phyloP scores from a whole-genome alignment of 2,329 filamentous ascomycete species.

The Calonectria naviculata region DNA sequence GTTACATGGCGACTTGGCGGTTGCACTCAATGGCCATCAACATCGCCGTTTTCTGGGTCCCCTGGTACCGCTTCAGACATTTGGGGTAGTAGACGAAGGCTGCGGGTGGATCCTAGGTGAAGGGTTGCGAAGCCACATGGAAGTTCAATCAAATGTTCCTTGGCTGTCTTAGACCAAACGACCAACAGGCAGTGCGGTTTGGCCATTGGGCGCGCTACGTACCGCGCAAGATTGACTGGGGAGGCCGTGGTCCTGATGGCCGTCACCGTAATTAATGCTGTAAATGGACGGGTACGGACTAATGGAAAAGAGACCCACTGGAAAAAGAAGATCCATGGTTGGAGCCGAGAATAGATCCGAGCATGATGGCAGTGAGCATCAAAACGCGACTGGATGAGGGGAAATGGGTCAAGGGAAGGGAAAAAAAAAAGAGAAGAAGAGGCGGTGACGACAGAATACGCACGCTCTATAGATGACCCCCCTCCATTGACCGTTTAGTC shows the following conservation, averaged over 20 bases:
- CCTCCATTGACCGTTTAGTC: neutral
- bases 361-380: constrained; percentile 1
- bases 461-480: neutral
- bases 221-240: neutral
- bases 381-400: constrained; percentile 6
- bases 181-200: neutral
- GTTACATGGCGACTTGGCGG: constrained; percentile 16
- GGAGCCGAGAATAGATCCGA: constrained; percentile 18
- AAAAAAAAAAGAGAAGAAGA: constrained; percentile 13
- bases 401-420: neutral
- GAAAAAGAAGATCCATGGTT: constrained; percentile 17
- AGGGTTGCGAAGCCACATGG: constrained; percentile 24
- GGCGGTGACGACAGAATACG: constrained; percentile 20
- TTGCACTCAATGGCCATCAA: neutral
- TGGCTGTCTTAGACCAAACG: constrained; percentile 12
- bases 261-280: constrained; percentile 7
- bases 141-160: constrained; percentile 14
- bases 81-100: constrained; percentile 16
- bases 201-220: neutral
- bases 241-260: constrained; percentile 1
- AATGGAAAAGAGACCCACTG: constrained; percentile 8
- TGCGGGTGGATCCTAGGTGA: constrained; percentile 16
- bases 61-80: constrained; percentile 4
- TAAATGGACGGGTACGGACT: constrained; percentile 4
- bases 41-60: constrained; percentile 3